Evolutionary conservation across 164 flowering plant species (phyloP).

Genomic region (Stephania cephalantha): DNA sequence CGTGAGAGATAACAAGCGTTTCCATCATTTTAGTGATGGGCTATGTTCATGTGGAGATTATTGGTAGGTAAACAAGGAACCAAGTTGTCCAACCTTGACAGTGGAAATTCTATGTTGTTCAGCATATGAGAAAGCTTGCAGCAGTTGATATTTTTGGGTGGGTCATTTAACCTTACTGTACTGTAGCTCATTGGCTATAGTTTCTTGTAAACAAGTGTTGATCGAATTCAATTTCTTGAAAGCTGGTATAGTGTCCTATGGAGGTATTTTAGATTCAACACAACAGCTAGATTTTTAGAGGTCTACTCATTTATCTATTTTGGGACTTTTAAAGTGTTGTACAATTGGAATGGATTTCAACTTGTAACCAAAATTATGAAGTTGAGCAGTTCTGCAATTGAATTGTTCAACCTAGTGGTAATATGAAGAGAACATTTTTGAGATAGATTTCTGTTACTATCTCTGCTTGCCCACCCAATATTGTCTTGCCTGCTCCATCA

Average conservation of each 20-base stretch:
- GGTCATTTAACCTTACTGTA: not conserved
- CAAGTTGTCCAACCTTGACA: not conserved
- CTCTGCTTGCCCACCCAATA: not conserved
- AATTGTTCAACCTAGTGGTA: not conserved
- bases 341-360: not conserved
- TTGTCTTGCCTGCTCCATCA: not conserved
- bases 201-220: not conserved
- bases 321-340: too few relatives aligned
- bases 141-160: not conserved
- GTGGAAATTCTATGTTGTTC: not conserved
- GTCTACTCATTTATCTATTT: too few relatives aligned
- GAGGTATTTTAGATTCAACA: not conserved
- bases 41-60: slow-evolving; percentile 59
- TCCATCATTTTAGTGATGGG: slow-evolving; percentile 59
- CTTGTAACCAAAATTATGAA: not conserved
- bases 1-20: slow-evolving; percentile 59
- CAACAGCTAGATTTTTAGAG: not conserved
- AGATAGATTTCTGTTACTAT: not conserved
- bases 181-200: not conserved
- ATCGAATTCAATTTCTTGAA: not conserved
- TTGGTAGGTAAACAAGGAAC: slow-evolving; percentile 29
- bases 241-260: not conserved
- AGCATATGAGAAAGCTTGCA: not conserved
- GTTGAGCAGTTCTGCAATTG: not conserved
- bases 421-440: not conserved